Conservation (phyloP, 306 rosid genomes). For the Cyamopsis tetragonoloba region DNA sequence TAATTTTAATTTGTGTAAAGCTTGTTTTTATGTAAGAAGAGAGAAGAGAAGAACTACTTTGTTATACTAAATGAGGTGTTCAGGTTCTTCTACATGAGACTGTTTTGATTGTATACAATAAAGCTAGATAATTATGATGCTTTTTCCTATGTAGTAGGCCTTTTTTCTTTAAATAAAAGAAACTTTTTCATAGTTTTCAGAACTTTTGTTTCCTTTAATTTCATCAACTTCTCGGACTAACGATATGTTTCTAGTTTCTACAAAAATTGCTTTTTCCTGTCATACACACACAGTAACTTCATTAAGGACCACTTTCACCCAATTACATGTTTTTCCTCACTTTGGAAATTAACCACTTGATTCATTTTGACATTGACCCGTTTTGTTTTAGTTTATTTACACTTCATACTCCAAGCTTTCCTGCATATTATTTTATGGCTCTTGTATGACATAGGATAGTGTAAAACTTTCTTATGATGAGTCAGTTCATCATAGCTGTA, state of each 20-base stretch:
- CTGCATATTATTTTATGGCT: not conserved
- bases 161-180: conserved; percentile 4
- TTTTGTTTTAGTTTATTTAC: not conserved
- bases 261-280: conserved; percentile 29
- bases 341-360: conserved; percentile 6
- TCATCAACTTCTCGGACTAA: conserved; percentile 24
- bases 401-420: not conserved
- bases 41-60: not conserved
- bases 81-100: not conserved
- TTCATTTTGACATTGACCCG: not conserved
- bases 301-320: conserved; percentile 20
- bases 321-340: conserved; percentile 14
- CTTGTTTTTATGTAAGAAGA: conserved; percentile 6
- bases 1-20: too few relatives aligned
- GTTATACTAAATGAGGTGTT: not conserved
- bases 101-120: conserved; percentile 22
- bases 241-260: conserved; percentile 18
- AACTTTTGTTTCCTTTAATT: conserved; percentile 25
- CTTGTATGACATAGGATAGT: too few relatives aligned
- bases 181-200: conserved; percentile 13
- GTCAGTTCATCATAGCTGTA: too few relatives aligned
- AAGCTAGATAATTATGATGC: conserved; percentile 26
- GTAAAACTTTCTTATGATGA: too few relatives aligned
- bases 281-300: conserved; percentile 21
- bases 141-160: conserved; percentile 18